Percentiles rank a stretch among this genome's conserved stretches.
phyloP scores from a whole-genome alignment of 2,329 filamentous ascomycete genomes.

The Amphichorda felina region DNA sequence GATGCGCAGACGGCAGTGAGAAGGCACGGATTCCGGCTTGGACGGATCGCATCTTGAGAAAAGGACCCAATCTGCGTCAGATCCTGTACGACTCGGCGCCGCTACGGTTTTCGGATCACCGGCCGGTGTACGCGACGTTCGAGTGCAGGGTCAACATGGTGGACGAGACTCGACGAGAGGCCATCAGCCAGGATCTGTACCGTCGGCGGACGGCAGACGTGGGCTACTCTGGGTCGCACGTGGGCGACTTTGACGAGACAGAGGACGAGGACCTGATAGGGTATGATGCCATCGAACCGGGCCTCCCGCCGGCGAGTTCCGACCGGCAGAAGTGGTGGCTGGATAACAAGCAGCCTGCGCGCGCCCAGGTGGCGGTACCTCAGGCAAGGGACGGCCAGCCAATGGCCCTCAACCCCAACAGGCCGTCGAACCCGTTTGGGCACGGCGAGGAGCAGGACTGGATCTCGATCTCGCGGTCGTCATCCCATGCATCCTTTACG shows the following conservation, averaged over 20 bases:
- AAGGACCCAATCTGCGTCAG: constrained; percentile 74
- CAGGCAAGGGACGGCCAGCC: constrained; percentile 33
- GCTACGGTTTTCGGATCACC: constrained; percentile 83
- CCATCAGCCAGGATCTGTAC: constrained; percentile 66
- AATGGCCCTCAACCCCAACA: constrained; percentile 58
- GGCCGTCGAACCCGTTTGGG: constrained; percentile 73
- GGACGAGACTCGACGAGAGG: constrained; percentile 61
- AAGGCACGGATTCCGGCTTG: constrained; percentile 93
- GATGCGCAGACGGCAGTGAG: constrained; percentile 38
- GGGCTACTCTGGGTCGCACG: constrained; percentile 45
- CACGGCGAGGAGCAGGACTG: constrained; percentile 70
- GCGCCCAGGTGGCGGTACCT: constrained; percentile 59
- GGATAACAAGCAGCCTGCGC: constrained; percentile 60
- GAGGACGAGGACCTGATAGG: constrained; percentile 73
- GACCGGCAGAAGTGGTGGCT: constrained; percentile 62
- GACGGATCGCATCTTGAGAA: constrained; percentile 88
- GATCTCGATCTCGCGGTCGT: constrained; percentile 51
- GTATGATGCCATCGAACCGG: constrained; percentile 74
- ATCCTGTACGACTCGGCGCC: constrained; percentile 72
- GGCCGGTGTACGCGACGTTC: constrained; percentile 89
- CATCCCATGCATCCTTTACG: constrained; percentile 40
- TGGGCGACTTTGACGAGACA: constrained; percentile 38
- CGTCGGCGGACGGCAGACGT: constrained; percentile 54
- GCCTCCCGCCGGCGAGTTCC: constrained; percentile 56
- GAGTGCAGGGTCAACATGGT: constrained; percentile 72